A percentile compares a stretch with the other conserved stretches of the same genome.
These are phyloP conservation scores for Mycosarcoma mackinlayi DNA, from an alignment of 1,284 basidiomycete genomes.

Conservation along the genomic window DNA sequence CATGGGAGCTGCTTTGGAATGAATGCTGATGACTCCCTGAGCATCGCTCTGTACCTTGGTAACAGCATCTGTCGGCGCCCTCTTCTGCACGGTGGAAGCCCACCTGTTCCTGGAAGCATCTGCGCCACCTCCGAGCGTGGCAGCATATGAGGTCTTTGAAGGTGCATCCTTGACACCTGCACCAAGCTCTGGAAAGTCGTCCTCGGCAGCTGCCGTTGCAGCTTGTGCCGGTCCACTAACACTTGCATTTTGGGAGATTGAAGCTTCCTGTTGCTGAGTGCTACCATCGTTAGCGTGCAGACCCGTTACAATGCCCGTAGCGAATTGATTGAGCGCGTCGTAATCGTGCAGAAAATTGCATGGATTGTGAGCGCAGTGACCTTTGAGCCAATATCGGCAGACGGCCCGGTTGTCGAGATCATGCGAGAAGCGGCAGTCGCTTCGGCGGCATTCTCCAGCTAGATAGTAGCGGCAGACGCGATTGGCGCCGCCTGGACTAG, in stretches of 20 bases:
- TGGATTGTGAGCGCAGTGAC: conserved; percentile 74
- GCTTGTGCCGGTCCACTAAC: background rate
- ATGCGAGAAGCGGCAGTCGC: conserved; percentile 88
- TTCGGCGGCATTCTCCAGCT: conserved; percentile 91
- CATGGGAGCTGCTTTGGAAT: conserved; percentile 29
- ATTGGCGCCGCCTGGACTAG: conserved; percentile 23
- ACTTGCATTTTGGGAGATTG: conserved; percentile 69
- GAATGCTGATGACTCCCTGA: conserved; percentile 34
- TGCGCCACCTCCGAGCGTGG: conserved; percentile 21
- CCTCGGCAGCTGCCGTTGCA: conserved; percentile 16
- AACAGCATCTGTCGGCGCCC: conserved; percentile 25
- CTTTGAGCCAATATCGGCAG: conserved; percentile 96
- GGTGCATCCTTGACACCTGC: conserved; percentile 9
- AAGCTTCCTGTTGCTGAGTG: conserved; percentile 32
- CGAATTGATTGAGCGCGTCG: conserved; percentile 77
- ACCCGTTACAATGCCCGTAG: conserved; percentile 65
- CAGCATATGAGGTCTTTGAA: conserved; percentile 41
- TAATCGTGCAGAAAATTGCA: conserved; percentile 67
- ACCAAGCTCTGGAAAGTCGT: conserved; percentile 88
- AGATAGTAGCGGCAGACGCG: conserved; percentile 93
- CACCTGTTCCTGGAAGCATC: conserved; percentile 57
- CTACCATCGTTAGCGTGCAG: conserved; percentile 66
- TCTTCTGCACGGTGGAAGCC: conserved; percentile 54
- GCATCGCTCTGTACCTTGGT: conserved; percentile 29
- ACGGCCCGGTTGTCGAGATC: conserved; percentile 74